These are phyloP conservation scores for Ramicandelaber brevisporus DNA, from an alignment of 192 early-diverging fungal genomes.

Conservation along the genomic window DNA sequence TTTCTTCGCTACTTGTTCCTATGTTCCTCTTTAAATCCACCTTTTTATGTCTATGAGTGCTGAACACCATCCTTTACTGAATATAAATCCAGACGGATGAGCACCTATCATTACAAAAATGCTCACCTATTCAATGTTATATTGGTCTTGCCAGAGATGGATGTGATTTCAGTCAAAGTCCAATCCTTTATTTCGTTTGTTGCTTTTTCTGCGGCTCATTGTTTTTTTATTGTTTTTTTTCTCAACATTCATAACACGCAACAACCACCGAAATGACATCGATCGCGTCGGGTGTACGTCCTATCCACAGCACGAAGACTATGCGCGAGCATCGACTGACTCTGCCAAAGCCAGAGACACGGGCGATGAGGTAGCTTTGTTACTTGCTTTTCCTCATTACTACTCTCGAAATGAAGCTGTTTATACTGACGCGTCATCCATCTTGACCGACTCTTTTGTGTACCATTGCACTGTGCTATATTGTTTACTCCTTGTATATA, in stretches of 20 bases:
- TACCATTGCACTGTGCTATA: constrained; percentile 2
- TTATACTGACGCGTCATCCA: constrained; percentile 2
- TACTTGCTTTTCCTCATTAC: not conserved
- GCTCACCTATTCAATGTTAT: not conserved
- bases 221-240: no score
- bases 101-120: not conserved
- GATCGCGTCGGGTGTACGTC: constrained; percentile 73
- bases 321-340: not conserved
- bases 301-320: not conserved
- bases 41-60: no score
- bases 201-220: no score
- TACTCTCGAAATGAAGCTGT: constrained; percentile 1
- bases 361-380: constrained; percentile 1
- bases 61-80: no score
- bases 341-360: not conserved
- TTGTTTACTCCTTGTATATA: not conserved
- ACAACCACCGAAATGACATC: constrained; percentile 65
- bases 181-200: no score
- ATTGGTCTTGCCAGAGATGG: not conserved
- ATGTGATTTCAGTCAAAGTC: no score
- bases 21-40: no score
- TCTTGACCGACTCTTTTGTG: constrained; percentile 2
- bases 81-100: not conserved
- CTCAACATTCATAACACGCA: no score
- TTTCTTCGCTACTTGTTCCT: no score